These are phyloP conservation scores for Emmonsia crescens DNA, from an alignment of 2,329 filamentous ascomycete species.

Conservation along the genomic window DNA sequence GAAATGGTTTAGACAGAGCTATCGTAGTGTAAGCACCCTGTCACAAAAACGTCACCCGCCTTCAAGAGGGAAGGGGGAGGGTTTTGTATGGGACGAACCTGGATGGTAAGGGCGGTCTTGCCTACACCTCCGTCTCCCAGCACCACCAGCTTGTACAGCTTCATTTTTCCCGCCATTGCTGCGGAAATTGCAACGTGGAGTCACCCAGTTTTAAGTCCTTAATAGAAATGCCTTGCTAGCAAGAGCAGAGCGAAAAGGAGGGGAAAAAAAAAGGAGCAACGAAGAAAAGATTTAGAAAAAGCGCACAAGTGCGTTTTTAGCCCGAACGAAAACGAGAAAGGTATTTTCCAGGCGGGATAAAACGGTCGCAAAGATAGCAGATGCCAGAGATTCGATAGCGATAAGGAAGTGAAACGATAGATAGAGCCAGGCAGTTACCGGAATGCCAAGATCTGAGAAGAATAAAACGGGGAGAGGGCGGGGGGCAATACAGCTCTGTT, in stretches of 20 bases:
- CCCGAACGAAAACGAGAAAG: not conserved
- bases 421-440: constrained; percentile 7
- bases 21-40: constrained; percentile 10
- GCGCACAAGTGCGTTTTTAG: not conserved
- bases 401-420: not conserved
- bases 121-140: constrained; percentile 88
- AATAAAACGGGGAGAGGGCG: not conserved
- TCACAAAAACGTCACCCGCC: not conserved
- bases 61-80: not conserved
- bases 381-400: not conserved
- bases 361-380: not conserved
- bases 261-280: not conserved
- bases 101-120: constrained; percentile 88
- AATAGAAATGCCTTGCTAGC: not conserved
- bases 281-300: not conserved
- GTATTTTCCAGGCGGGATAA: not conserved
- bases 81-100: constrained; percentile 33
- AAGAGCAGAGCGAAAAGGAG: constrained; percentile 5
- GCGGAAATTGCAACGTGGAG: constrained; percentile 5
- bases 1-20: constrained; percentile 96
- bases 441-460: constrained; percentile 3
- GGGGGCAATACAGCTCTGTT: not conserved
- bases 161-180: constrained; percentile 85
- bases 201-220: not conserved
- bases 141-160: constrained; percentile 85